Conservation (phyloP, 208 protist genomes). For the Naegleria lovaniensis region DNA sequence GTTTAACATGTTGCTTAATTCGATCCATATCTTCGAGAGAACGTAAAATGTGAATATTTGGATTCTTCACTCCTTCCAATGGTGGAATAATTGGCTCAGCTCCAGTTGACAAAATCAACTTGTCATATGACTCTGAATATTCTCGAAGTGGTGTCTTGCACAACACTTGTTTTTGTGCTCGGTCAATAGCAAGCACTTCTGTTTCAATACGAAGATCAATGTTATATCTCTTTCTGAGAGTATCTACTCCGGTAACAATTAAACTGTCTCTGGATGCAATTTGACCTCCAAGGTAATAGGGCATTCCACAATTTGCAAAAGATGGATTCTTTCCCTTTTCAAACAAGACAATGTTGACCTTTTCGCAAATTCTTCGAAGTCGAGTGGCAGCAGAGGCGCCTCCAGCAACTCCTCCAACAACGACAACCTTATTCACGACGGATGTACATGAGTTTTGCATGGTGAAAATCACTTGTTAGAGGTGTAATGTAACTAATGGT, state of each 20-base stretch:
- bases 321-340: conserved; percentile 41
- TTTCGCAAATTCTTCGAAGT: conserved; percentile 39
- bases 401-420: conserved; percentile 44
- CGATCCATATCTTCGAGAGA: conserved; percentile 41
- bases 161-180: conserved; percentile 34
- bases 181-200: conserved; percentile 45
- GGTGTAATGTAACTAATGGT: too few species aligned
- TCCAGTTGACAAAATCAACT: conserved; percentile 46
- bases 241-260: conserved; percentile 28
- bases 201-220: conserved; percentile 43
- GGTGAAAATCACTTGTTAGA: too few species aligned
- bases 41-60: conserved; percentile 41
- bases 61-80: conserved; percentile 40
- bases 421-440: not conserved
- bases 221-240: conserved; percentile 36
- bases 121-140: conserved; percentile 43
- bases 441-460: not conserved
- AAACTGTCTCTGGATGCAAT: conserved; percentile 41
- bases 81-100: conserved; percentile 48
- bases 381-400: conserved; percentile 39
- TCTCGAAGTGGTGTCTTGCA: not conserved
- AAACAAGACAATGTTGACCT: conserved; percentile 39
- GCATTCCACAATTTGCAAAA: conserved; percentile 52
- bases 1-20: conserved; percentile 35
- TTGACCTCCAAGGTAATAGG: conserved; percentile 47